Conservation (phyloP, 768 basidiomycete species). For the Rhizopogon vinicolor region DNA sequence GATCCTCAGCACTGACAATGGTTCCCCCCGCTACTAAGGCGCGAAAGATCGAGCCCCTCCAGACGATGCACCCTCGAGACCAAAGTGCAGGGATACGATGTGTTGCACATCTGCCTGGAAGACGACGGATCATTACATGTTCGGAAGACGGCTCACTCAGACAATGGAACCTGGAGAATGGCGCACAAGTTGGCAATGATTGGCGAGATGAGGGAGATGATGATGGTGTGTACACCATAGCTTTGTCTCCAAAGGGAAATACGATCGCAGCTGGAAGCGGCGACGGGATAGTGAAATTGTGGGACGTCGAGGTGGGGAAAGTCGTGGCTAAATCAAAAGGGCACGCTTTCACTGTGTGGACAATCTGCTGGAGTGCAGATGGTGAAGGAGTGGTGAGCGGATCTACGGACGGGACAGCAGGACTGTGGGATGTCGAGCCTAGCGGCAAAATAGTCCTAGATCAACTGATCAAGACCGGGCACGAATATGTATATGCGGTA, state of each 20-base stretch:
- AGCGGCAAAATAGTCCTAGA: background rate
- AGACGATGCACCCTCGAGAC: no score
- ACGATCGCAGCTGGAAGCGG: background rate
- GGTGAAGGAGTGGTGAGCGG: background rate
- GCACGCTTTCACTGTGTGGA: background rate
- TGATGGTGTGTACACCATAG: background rate
- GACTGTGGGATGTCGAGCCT: background rate
- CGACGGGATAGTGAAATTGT: background rate
- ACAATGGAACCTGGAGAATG: background rate
- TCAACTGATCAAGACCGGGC: background rate
- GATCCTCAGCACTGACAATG: no score
- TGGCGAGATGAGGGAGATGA: background rate
- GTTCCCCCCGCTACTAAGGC: no score
- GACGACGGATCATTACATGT: background rate
- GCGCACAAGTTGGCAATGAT: background rate
- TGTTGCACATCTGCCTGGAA: background rate
- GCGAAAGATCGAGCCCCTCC: no score
- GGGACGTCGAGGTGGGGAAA: background rate
- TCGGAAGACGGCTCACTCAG: background rate
- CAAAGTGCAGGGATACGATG: background rate
- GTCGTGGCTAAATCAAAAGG: background rate
- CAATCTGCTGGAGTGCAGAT: background rate
- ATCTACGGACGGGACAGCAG: background rate
- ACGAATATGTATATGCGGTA: background rate
- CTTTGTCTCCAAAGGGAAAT: background rate